phyloP scores from a whole-genome alignment of 179 eudicot genomes.

The Carnegiea gigantea region DNA sequence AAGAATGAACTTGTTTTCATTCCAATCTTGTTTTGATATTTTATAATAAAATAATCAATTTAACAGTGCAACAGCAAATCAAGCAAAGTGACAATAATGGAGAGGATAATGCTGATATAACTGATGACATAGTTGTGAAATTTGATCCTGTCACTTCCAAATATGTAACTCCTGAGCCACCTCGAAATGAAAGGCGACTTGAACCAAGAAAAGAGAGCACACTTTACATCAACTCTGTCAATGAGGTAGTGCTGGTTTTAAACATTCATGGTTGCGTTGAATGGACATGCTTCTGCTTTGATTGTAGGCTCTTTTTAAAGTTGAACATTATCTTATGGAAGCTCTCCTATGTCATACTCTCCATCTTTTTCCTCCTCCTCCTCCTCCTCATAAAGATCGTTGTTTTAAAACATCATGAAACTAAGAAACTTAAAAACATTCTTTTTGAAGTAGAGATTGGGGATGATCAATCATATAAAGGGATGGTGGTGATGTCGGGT shows the following conservation, averaged over 20 bases:
- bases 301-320: background rate
- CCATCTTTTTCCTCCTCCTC: too few species aligned
- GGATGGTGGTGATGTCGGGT: too few species aligned
- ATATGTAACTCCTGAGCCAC: conserved; percentile 67
- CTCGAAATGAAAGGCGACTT: conserved; percentile 41
- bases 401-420: too few species aligned
- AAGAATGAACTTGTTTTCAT: background rate
- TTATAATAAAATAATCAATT: background rate
- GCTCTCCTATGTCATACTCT: too few species aligned
- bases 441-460: too few species aligned
- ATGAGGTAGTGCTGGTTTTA: conserved; percentile 37
- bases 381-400: too few species aligned
- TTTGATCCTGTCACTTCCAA: conserved; percentile 76
- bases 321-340: too few species aligned
- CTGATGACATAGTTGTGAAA: conserved; percentile 39
- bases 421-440: too few species aligned
- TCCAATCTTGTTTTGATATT: background rate
- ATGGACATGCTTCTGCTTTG: background rate
- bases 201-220: conserved; percentile 30
- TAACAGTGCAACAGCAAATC: conserved; percentile 51
- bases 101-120: conserved; percentile 36
- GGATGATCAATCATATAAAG: too few species aligned
- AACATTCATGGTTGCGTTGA: background rate
- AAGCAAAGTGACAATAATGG: conserved; percentile 54
- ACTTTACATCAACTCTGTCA: conserved; percentile 12